phyloP scores from a whole-genome alignment of 306 rosid genomes.

The Geum urbanum region DNA sequence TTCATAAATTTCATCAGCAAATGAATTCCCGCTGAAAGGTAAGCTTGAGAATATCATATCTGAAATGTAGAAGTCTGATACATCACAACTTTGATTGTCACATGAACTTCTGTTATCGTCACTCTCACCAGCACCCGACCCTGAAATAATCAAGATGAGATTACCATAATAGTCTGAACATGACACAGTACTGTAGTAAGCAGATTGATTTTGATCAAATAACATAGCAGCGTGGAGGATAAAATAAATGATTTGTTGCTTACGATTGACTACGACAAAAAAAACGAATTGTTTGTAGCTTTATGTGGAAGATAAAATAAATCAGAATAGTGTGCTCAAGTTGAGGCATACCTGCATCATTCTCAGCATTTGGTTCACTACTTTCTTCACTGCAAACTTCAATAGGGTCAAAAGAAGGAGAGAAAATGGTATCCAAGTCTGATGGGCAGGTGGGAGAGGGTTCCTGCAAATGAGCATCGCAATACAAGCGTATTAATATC shows the following conservation, averaged over 20 bases:
- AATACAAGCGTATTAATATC: background rate
- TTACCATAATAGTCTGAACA: background rate
- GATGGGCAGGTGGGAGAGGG: constrained; percentile 36
- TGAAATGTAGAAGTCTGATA: constrained; percentile 86
- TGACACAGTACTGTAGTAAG: background rate
- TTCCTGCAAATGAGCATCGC: constrained; percentile 50
- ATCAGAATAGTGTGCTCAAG: background rate
- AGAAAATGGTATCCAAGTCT: constrained; percentile 62
- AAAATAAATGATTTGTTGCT: background rate
- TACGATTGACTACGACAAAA: too few relatives aligned
- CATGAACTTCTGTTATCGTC: constrained; percentile 46
- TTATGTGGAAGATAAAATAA: background rate
- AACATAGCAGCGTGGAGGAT: background rate
- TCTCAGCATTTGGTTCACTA: constrained; percentile 40
- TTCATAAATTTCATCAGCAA: constrained; percentile 45
- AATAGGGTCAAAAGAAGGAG: constrained; percentile 67
- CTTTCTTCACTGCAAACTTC: constrained; percentile 40
- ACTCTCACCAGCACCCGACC: constrained; percentile 49
- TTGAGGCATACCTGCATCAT: constrained; percentile 47
- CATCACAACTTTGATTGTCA: constrained; percentile 64
- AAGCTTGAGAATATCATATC: constrained; percentile 87
- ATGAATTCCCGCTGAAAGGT: constrained; percentile 52
- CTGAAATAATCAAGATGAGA: constrained; percentile 38
- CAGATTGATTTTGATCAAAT: constrained; percentile 3
- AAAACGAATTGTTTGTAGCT: background rate